Base-by-base conservation (phyloP, 306 rosid species). In the Alnus rubra region DNA sequence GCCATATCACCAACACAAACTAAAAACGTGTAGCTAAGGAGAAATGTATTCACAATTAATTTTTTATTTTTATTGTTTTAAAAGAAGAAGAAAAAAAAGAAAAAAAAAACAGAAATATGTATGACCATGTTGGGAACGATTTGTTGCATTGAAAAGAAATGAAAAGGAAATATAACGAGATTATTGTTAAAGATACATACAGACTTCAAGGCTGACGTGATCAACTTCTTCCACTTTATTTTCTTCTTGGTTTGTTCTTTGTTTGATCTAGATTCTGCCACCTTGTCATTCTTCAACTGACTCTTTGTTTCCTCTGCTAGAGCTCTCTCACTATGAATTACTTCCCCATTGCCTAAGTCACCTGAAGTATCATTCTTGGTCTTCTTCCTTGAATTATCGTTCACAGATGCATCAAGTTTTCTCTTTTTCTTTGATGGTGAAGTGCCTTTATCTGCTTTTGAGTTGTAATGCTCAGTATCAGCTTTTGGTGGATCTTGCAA, bases 181-280 rank as follows among this genome's bases (percentile, higher is more conserved):
- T 69, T 31, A 19, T 33, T 51, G 52, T 75, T 58, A 35, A 56
- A 74, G 74, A 68, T 33, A 83, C 97, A 28, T 84, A 94, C 98
- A 53, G 85, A 83, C 88, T 88, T 92, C 84, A 94, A 81, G 69
- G 91, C 88, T 50, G 96, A 83, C 68, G 89, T 89, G 79, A 94
- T 91, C 81, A 89, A 82, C 88, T 87, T 91, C 84, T 88, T 94
- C 97, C 97, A 94, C 80, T 91, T 91, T n/a, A 92, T 86, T 78
- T 83, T 92, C 74, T 33, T 76, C n/a, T 63, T 63, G 12, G n/a
- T n/a, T 68, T 78, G 76, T 64, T 82, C 83, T 73, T 45, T 76
- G 12, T 78, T 74, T 47, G 69, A 16, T 62, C 14, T 35, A 60
- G 84, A 68, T 67, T 64, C 78, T 45, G 16, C 33, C 48, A 37